A percentile compares a stretch with the other conserved stretches of the same genome.
Conservation (phyloP, 495 filamentous ascomycete genomes). For the Letharia lupina region DNA sequence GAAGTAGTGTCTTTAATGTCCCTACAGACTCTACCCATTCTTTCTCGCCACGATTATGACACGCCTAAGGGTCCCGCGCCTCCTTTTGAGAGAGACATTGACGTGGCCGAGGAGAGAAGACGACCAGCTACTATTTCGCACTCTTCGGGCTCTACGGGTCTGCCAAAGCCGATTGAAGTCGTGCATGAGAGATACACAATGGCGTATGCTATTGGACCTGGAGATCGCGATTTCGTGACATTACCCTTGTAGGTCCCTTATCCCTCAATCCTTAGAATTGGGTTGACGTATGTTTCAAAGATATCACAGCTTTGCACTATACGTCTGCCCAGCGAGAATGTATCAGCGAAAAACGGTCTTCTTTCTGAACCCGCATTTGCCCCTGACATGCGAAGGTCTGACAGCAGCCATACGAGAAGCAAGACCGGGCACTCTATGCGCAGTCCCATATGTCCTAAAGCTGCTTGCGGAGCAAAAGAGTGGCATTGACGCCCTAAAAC, state of each 20-base stretch:
- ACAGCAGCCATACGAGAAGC: slow-evolving; percentile 38
- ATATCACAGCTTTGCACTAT: slow-evolving; percentile 2
- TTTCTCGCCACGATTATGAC: no score
- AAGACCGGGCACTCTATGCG: slow-evolving; percentile 41
- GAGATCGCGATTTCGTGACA: slow-evolving; percentile 44
- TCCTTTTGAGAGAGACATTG: slow-evolving; percentile 29
- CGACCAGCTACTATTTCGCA: slow-evolving; percentile 44
- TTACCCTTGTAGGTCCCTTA: slow-evolving; percentile 50
- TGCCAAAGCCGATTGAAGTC: slow-evolving; percentile 40
- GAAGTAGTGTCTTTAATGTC: no score
- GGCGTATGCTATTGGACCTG: slow-evolving; percentile 29
- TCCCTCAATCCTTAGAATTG: slow-evolving; percentile 38
- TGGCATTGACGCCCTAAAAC: slow-evolving; percentile 39
- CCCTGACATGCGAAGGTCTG: slow-evolving; percentile 41
- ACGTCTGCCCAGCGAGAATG: slow-evolving; percentile 26
- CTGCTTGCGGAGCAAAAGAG: slow-evolving; percentile 41
- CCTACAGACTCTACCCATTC: no score
- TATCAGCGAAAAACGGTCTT: slow-evolving; percentile 40
- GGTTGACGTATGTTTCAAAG: slow-evolving; percentile 25
- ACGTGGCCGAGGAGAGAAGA: slow-evolving; percentile 30
- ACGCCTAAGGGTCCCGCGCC: no score
- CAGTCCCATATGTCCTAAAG: slow-evolving; percentile 50
- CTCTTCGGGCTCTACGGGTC: slow-evolving; percentile 50
- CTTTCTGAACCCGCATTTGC: slow-evolving; percentile 45
- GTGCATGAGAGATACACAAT: slow-evolving; percentile 36